Conservation (phyloP, 2,329 filamentous ascomycete species). For the Pestalotiopsis sp. region DNA sequence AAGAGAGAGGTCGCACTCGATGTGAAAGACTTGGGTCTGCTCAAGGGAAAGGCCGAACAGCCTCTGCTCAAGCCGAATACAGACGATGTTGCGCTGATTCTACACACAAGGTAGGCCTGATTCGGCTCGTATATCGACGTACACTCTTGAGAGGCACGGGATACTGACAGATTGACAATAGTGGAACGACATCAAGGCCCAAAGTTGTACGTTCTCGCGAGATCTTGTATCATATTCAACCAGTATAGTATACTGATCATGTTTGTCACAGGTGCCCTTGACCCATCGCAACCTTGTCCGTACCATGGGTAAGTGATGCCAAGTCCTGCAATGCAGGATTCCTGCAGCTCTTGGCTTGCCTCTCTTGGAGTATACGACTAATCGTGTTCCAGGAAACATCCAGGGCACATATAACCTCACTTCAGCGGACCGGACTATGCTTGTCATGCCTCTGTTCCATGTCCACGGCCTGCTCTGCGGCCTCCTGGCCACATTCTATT, state of each 20-base stretch:
- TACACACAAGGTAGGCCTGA: constrained; percentile 67
- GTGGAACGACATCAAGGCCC: constrained; percentile 81
- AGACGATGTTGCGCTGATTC: constrained; percentile 80
- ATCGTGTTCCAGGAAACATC: constrained; percentile 64
- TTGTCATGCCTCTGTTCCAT: constrained; percentile 91
- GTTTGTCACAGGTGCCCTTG: constrained; percentile 63
- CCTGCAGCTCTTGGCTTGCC: constrained; percentile 6
- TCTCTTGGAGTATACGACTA: not conserved
- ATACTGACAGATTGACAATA: constrained; percentile 30
- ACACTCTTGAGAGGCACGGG: too few relatives aligned
- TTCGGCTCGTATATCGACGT: not conserved
- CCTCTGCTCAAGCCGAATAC: constrained; percentile 55
- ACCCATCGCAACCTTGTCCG: constrained; percentile 80
- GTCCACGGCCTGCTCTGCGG: constrained; percentile 86
- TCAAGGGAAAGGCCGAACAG: constrained; percentile 47
- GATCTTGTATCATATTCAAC: not conserved
- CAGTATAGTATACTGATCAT: not conserved
- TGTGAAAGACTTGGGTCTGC: constrained; percentile 74
- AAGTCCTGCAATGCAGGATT: not conserved
- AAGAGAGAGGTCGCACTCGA: constrained; percentile 72
- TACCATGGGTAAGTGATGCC: constrained; percentile 66
- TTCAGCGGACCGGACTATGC: constrained; percentile 73
- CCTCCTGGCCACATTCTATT: constrained; percentile 75
- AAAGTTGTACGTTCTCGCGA: constrained; percentile 65
- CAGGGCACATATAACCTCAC: constrained; percentile 75